A percentile compares a stretch with the other conserved stretches of the same genome.
Evolutionary conservation across 768 basidiomycete species (phyloP).

Genomic region (Serendipita sp.): DNA sequence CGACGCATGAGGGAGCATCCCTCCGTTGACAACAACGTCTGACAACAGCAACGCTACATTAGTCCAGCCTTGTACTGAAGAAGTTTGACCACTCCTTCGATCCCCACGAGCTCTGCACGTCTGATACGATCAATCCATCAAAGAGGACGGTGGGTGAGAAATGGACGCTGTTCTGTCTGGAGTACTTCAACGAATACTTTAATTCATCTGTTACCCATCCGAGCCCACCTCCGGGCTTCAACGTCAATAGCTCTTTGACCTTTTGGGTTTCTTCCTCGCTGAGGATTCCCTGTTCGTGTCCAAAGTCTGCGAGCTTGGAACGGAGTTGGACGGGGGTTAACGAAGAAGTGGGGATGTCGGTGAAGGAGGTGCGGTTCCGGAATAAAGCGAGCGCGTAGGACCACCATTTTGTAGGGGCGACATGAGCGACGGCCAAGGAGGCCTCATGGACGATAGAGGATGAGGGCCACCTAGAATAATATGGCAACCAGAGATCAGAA

Average conservation of each 20-base stretch:
- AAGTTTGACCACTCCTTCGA: constrained; percentile 69
- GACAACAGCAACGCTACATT: no score
- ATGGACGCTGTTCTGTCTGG: constrained; percentile 82
- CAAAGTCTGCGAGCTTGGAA: constrained; percentile 40
- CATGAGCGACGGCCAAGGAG: constrained; percentile 51
- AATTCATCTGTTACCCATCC: constrained; percentile 52
- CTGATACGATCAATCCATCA: constrained; percentile 57
- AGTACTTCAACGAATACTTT: constrained; percentile 81
- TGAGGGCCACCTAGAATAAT: constrained; percentile 52
- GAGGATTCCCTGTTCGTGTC: constrained; percentile 39
- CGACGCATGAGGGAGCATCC: no score
- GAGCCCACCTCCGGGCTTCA: constrained; percentile 61
- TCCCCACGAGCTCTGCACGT: constrained; percentile 71
- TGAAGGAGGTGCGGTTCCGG: constrained; percentile 57
- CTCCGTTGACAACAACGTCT: no score
- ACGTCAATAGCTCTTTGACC: constrained; percentile 45
- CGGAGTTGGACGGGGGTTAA: constrained; percentile 60
- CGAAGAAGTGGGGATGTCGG: constrained; percentile 53
- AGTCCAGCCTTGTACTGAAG: constrained; percentile 35
- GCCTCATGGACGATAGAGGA: constrained; percentile 72
- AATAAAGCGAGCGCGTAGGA: constrained; percentile 56
- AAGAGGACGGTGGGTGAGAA: constrained; percentile 73
- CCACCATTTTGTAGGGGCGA: constrained; percentile 70
- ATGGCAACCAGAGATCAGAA: neutral
- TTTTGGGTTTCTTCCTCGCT: constrained; percentile 32